phyloP scores from a whole-genome alignment of 805 yeast species.

The Saturnispora silvae region DNA sequence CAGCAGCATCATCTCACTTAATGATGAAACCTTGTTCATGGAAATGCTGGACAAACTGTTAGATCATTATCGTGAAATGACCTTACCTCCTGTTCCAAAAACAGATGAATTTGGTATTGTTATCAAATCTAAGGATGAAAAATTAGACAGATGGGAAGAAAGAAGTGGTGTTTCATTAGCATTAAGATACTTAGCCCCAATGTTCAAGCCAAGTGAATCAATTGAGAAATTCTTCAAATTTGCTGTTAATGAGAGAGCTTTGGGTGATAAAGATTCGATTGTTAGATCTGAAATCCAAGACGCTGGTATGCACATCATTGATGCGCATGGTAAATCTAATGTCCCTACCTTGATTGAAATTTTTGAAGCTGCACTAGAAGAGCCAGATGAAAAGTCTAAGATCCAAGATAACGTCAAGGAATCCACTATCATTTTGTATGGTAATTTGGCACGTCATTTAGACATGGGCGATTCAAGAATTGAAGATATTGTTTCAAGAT shows the following conservation, averaged over 20 bases:
- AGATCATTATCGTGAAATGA: slow-evolving; percentile 45
- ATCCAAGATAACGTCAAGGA: slow-evolving; percentile 59
- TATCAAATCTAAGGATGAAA: slow-evolving; percentile 46
- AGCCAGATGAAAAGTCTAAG: slow-evolving; percentile 35
- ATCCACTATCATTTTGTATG: slow-evolving; percentile 77
- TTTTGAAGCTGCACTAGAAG: slow-evolving; percentile 60
- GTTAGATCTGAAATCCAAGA: slow-evolving; percentile 80
- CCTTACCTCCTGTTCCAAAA: slow-evolving; percentile 66
- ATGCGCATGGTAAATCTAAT: slow-evolving; percentile 48
- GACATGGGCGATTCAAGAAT: slow-evolving; percentile 56
- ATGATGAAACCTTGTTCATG: slow-evolving; percentile 19
- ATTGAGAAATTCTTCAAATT: slow-evolving; percentile 52
- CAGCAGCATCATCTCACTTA: slow-evolving; percentile 35
- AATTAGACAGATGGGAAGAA: slow-evolving; percentile 73
- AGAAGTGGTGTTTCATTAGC: slow-evolving; percentile 75
- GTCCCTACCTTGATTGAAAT: slow-evolving; percentile 72
- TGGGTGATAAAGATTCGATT: slow-evolving; percentile 62
- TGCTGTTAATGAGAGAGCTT: slow-evolving; percentile 44
- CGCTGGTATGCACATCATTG: slow-evolving; percentile 73
- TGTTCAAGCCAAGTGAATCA: slow-evolving; percentile 29
- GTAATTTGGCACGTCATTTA: slow-evolving; percentile 83
- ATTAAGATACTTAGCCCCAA: slow-evolving; percentile 44
- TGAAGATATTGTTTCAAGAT: slow-evolving; percentile 50
- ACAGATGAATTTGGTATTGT: slow-evolving; percentile 74
- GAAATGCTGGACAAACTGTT: slow-evolving; percentile 36